Evolutionary conservation across 805 yeast species (phyloP), one percentile per base, ranked within the genome.

Genomic region (Myxozyma udenii): DNA sequence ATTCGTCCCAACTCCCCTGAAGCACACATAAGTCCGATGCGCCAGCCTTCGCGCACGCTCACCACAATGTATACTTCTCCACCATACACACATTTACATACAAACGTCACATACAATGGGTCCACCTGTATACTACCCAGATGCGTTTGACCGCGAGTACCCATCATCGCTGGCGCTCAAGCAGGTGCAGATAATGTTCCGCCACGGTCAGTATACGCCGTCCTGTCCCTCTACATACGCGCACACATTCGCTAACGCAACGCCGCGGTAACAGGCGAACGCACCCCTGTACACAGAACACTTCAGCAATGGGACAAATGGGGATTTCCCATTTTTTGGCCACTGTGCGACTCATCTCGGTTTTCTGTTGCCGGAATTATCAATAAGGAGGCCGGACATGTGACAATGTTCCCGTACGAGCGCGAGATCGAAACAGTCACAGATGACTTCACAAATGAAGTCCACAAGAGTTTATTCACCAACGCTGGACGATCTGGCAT

Each of bases 241-340:
- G 14, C 33, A 5, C 38, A 12, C 30, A 38, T 21, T n/a, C 11
- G 25, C 26, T 28, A 25, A 21, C 28, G 3, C 19, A 28, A 12
- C n/a, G n/a, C n/a, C n/a, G n/a, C n/a, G n/a, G 3, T 23, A 9
- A 6, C 42, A 53, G 58, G 59, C 35, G 59, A 55, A 41, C 50
- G 59, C 6, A 55, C 59, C 6, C 48, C 59, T 9, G 58, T 55
- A 6, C 57, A 48, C 33, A 28, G 57, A 35, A 41, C 49, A 25
- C 25, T 43, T 6, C 53, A 53, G 25, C 51, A 55, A 36, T 55
- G 55, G 55, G 49, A 55, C 7, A 52, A 51, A 51, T 55, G 59
- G 59, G 53, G 58, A 4, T 55, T 55, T 37, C 59, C 59, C 11
- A 48, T 53, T 14, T 55, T 55, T 33, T 55, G 59, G 59, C 59